Conservation (phyloP, 495 filamentous ascomycete genomes). For the Penicillium coffeae region DNA sequence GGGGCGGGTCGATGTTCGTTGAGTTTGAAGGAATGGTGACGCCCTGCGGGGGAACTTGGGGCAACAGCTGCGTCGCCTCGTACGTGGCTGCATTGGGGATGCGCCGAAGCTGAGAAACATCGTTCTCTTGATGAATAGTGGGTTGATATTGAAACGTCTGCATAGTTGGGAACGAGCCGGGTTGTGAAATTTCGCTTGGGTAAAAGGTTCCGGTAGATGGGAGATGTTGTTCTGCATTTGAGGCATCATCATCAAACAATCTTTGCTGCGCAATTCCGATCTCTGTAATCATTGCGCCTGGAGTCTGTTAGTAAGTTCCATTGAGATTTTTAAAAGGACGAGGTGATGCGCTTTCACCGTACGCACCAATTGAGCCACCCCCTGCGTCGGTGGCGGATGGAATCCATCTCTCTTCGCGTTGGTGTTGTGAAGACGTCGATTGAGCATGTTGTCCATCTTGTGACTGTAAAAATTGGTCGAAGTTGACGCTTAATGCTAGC, state of each 20-base stretch:
- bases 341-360: too few species aligned
- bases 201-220: constrained; percentile 15
- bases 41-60: neutral
- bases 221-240: constrained; percentile 13
- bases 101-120: too few species aligned
- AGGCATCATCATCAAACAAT: constrained; percentile 32
- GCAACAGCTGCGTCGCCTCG: constrained; percentile 13
- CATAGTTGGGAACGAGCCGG: constrained; percentile 17
- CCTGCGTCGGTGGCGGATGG: constrained; percentile 22
- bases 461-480: constrained; percentile 40
- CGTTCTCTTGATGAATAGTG: too few species aligned
- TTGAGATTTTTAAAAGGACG: too few species aligned
- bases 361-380: constrained; percentile 35
- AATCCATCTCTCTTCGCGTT: constrained; percentile 40
- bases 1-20: constrained; percentile 4
- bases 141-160: constrained; percentile 3
- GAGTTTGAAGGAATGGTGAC: constrained; percentile 8
- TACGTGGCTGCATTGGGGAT: too few species aligned
- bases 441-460: constrained; percentile 18
- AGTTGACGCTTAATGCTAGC: constrained; percentile 29
- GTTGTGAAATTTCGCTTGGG: constrained; percentile 15
- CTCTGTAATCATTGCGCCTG: constrained; percentile 38
- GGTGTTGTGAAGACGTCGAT: constrained; percentile 33
- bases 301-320: too few species aligned
- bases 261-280: constrained; percentile 36